A percentile compares a stretch with the other conserved stretches of the same genome.
Evolutionary conservation across 2,329 filamentous ascomycete genomes (phyloP).

Genomic region (Pyrenophora seminiperda): DNA sequence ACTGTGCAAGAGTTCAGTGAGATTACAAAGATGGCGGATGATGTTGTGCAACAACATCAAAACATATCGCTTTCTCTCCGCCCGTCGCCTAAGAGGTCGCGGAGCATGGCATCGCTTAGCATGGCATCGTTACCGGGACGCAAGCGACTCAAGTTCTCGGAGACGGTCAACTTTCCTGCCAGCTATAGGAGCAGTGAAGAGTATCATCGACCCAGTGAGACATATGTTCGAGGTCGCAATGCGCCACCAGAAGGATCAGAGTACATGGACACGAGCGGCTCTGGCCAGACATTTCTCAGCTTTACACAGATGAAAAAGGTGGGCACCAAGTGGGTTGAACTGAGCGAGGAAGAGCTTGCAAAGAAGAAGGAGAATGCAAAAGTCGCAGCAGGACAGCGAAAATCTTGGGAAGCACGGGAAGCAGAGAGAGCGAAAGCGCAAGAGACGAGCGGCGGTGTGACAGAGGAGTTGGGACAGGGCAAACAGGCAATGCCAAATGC

Average conservation of each 20-base stretch:
- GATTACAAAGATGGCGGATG: neutral
- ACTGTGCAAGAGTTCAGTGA: neutral
- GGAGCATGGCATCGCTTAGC: slow-evolving; percentile 12
- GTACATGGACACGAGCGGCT: slow-evolving; percentile 39
- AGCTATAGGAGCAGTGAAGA: slow-evolving; percentile 22
- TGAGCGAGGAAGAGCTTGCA: slow-evolving; percentile 23
- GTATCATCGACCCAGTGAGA: slow-evolving; percentile 23
- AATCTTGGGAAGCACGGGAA: neutral
- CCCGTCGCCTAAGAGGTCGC: slow-evolving; percentile 11
- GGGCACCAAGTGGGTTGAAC: slow-evolving; percentile 29
- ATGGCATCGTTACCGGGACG: slow-evolving; percentile 6
- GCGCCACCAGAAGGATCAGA: slow-evolving; percentile 30
- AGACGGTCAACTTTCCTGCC: slow-evolving; percentile 24
- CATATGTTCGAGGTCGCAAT: slow-evolving; percentile 35
- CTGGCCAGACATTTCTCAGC: slow-evolving; percentile 20
- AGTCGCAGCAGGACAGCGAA: slow-evolving; percentile 1
- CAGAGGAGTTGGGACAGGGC: neutral
- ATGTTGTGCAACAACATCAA: neutral
- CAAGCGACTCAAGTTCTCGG: slow-evolving; percentile 29
- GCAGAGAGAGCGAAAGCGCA: neutral
- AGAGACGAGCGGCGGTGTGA: neutral
- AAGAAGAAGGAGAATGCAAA: slow-evolving; percentile 4
- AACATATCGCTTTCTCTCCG: slow-evolving; percentile 2
- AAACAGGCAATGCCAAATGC: slow-evolving; percentile 2
- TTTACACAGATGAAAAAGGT: slow-evolving; percentile 35